phyloP scores from a whole-genome alignment of 2,329 filamentous ascomycete species.

The Rasamsonia emersonii region DNA sequence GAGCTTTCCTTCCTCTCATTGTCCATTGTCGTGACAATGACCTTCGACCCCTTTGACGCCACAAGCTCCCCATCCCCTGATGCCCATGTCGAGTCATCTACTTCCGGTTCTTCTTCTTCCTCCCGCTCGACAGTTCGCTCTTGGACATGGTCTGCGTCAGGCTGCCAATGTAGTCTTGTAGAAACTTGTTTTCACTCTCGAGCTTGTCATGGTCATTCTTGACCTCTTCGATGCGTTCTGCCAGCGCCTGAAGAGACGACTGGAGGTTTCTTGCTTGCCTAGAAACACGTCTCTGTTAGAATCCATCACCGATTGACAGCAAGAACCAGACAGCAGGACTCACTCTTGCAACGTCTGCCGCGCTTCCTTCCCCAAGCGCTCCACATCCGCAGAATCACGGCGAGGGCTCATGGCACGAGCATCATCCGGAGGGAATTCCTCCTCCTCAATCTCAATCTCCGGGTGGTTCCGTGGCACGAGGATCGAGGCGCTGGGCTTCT shows the following conservation, averaged over 20 bases:
- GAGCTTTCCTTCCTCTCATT: too few relatives aligned
- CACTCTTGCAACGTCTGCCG: conserved; percentile 56
- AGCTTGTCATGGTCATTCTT: conserved; percentile 93
- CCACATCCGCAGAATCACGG: conserved; percentile 81
- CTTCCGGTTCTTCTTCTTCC: conserved; percentile 40
- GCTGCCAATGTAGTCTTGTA: conserved; percentile 97
- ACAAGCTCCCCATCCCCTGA: too few relatives aligned
- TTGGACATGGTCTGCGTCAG: conserved; percentile 65
- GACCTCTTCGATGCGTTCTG: conserved; percentile 89
- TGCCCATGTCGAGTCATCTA: too few relatives aligned
- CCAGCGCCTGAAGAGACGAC: conserved; percentile 78
- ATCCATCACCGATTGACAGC: neutral
- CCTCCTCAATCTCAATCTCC: conserved; percentile 62
- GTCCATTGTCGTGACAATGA: too few relatives aligned
- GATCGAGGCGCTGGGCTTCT: conserved; percentile 74
- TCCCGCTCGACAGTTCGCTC: conserved; percentile 48
- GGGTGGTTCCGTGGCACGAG: conserved; percentile 70
- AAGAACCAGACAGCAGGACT: conserved; percentile 16
- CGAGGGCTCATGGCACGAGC: conserved; percentile 91
- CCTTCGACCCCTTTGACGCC: too few relatives aligned
- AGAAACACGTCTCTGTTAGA: conserved; percentile 7
- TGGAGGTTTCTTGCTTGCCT: conserved; percentile 87
- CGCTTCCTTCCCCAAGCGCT: conserved; percentile 76
- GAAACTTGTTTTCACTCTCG: conserved; percentile 91
- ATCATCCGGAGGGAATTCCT: conserved; percentile 75